Percentiles rank a stretch among this genome's conserved stretches.
phyloP scores from a whole-genome alignment of 1,284 basidiomycete species.

The Rhodofomes roseus region DNA sequence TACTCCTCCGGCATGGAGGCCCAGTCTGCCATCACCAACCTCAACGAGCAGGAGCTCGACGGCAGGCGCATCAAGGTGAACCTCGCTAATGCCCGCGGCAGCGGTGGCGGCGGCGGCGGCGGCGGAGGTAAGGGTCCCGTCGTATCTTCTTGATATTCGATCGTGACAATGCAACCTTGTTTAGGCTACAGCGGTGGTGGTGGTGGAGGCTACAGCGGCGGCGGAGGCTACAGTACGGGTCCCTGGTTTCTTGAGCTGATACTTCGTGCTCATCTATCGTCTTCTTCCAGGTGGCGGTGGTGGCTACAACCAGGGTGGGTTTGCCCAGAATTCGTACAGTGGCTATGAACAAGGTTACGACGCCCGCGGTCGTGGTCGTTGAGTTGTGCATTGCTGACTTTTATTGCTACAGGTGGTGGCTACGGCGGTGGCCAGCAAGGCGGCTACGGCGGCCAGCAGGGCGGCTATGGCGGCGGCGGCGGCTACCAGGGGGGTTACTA shows the following conservation, averaged over 20 bases:
- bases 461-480: slow-evolving; percentile 27
- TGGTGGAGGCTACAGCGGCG: slow-evolving; percentile 18
- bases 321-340: slow-evolving; percentile 10
- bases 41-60: slow-evolving; percentile 94
- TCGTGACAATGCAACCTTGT: slow-evolving; percentile 19
- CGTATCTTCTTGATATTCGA: not conserved
- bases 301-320: slow-evolving; percentile 21
- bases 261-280: not conserved
- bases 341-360: slow-evolving; percentile 17
- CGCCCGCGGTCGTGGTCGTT: slow-evolving; percentile 14
- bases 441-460: slow-evolving; percentile 26
- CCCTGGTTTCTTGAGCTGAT: not conserved
- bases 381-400: slow-evolving; percentile 13
- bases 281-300: slow-evolving; percentile 15
- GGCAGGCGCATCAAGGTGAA: slow-evolving; percentile 93
- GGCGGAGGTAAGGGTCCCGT: slow-evolving; percentile 19
- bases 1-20: slow-evolving; percentile 66
- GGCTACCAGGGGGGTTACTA: slow-evolving; percentile 22
- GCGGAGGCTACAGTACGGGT: slow-evolving; percentile 29
- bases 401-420: slow-evolving; percentile 23
- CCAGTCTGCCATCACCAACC: slow-evolving; percentile 68
- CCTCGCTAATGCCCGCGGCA: slow-evolving; percentile 83
- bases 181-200: slow-evolving; percentile 21
- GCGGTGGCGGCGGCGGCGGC: slow-evolving; percentile 46
- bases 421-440: slow-evolving; percentile 28